These are phyloP conservation scores for Clausena lansium DNA, from an alignment of 345 rosid species.

Conservation along the genomic window DNA sequence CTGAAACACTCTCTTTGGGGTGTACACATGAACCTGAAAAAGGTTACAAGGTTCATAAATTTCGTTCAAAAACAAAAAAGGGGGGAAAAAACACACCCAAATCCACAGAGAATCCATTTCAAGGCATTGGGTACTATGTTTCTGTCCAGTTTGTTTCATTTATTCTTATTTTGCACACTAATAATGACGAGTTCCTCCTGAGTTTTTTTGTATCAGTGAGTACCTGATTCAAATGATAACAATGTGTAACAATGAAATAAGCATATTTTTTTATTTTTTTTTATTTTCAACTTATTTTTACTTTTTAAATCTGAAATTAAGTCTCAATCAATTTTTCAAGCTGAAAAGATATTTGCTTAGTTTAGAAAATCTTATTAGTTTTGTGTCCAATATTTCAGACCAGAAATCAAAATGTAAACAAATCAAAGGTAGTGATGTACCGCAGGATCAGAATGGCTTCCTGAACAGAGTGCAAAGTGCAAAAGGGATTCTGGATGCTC, in stretches of 20 bases:
- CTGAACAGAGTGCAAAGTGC: conserved; percentile 82
- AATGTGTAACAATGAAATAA: not conserved
- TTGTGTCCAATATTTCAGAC: not conserved
- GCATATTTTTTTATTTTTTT: not conserved
- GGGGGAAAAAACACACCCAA: not conserved
- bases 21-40: conserved; percentile 76
- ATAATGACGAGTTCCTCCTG: not conserved
- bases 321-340: not conserved
- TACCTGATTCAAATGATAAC: not conserved
- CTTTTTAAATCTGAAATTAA: not conserved
- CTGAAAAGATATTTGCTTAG: not conserved
- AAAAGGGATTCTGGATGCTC: conserved; percentile 70
- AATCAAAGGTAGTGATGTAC: conserved; percentile 37
- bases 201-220: not conserved
- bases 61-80: not conserved
- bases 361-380: not conserved
- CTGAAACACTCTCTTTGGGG: conserved; percentile 65
- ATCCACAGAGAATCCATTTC: not conserved
- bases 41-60: conserved; percentile 3
- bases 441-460: conserved; percentile 98
- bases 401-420: not conserved
- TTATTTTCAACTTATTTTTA: not conserved
- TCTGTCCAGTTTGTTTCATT: not conserved
- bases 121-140: not conserved
- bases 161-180: not conserved